Evolutionary conservation across 352 stramenopile species (phyloP).

Genomic region (Phytophthora pistaciae): DNA sequence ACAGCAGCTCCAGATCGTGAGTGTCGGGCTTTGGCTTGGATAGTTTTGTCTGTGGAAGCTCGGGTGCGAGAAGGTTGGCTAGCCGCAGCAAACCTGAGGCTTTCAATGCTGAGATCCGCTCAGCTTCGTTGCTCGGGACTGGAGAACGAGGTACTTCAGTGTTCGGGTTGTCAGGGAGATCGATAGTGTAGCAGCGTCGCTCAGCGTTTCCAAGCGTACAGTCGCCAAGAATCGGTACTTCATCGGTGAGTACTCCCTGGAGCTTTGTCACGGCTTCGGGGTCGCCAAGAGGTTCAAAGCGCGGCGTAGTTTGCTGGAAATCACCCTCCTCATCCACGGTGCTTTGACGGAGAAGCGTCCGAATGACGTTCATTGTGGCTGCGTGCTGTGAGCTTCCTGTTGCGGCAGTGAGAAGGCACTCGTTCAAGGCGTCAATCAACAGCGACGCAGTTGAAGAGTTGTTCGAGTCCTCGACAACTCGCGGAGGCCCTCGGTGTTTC

Average conservation of each 20-base stretch:
- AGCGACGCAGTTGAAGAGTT: background rate
- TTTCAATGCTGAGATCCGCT: constrained; percentile 26
- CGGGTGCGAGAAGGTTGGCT: constrained; percentile 9
- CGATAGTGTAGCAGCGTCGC: background rate
- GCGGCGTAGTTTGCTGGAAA: background rate
- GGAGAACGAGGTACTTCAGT: constrained; percentile 11
- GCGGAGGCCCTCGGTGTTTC: constrained; percentile 8
- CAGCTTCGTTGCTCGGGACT: constrained; percentile 33
- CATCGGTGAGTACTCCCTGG: background rate
- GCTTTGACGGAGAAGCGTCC: background rate
- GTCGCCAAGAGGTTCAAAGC: background rate
- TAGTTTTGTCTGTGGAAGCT: background rate
- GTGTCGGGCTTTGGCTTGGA: constrained; percentile 16
- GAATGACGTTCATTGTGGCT: background rate
- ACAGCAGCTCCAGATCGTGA: constrained; percentile 62
- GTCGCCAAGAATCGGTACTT: background rate
- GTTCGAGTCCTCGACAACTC: constrained; percentile 9
- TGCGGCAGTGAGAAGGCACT: background rate
- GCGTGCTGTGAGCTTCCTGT: background rate
- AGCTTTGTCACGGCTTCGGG: background rate
- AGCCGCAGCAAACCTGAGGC: constrained; percentile 18
- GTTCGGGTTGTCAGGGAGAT: background rate
- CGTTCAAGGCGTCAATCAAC: background rate
- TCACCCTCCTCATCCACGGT: background rate
- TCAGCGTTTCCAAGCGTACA: background rate